These are phyloP conservation scores for Teratosphaeria destructans DNA, from an alignment of 2,329 filamentous ascomycete species.

Conservation along the genomic window DNA sequence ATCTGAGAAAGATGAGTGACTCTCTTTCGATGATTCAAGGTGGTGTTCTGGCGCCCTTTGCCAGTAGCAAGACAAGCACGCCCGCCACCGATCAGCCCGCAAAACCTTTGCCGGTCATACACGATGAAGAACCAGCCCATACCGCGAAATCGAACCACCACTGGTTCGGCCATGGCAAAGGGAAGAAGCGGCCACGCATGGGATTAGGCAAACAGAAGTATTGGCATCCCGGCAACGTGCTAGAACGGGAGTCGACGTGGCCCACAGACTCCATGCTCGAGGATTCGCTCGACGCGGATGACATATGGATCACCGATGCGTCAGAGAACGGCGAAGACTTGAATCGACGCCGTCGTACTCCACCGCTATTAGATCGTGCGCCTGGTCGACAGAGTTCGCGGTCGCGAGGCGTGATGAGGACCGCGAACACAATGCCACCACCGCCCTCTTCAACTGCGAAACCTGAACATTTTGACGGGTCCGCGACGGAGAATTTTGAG, in stretches of 20 bases:
- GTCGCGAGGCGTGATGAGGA: conserved; percentile 12
- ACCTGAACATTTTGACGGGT: conserved; percentile 5
- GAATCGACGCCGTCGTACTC: conserved; percentile 1
- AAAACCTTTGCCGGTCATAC: background rate
- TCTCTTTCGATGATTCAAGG: background rate
- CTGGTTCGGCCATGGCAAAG: background rate
- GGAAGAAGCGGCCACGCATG: background rate
- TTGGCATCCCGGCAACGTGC: conserved; percentile 6
- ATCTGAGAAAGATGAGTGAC: conserved; percentile 13
- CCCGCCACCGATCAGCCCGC: background rate
- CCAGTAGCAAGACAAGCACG: background rate
- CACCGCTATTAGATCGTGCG: conserved; percentile 4
- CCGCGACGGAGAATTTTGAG: conserved; percentile 11
- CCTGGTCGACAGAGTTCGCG: conserved; percentile 14
- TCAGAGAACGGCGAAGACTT: conserved; percentile 14
- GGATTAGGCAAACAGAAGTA: conserved; percentile 3
- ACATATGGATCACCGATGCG: conserved; percentile 24
- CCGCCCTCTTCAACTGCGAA: background rate
- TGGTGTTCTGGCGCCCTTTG: conserved; percentile 4
- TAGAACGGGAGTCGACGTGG: conserved; percentile 9
- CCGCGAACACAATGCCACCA: background rate
- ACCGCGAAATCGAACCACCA: background rate
- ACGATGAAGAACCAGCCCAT: background rate
- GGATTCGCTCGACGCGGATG: conserved; percentile 11
- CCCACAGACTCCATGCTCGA: conserved; percentile 12